Evolutionary conservation across 164 flowering plant species (phyloP).

Genomic region (Liquidambar formosana): DNA sequence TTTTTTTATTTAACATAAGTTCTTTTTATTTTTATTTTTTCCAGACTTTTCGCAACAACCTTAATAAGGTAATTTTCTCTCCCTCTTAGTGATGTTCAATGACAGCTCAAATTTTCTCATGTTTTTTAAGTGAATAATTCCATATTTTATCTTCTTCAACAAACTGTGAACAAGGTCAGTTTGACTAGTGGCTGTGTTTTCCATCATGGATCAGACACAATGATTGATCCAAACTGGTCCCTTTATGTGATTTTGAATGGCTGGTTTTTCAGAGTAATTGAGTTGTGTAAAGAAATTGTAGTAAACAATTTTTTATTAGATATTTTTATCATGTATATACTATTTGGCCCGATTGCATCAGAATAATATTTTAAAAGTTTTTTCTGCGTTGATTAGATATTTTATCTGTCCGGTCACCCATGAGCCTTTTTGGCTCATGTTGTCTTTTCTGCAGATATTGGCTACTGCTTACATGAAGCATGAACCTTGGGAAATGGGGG

Average conservation of each 20-base stretch:
- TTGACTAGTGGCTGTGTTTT: not conserved
- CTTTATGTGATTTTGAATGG: not conserved
- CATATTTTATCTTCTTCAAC: not conserved
- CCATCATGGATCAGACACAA: not conserved
- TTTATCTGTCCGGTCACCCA: no score
- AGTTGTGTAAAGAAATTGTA: no score
- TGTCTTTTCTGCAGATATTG: constrained; percentile 59
- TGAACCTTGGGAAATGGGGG: constrained; percentile 99
- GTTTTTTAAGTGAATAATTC: not conserved
- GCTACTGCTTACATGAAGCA: constrained; percentile 83
- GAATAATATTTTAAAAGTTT: no score
- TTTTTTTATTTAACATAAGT: constrained; percentile 2
- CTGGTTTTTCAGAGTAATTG: no score
- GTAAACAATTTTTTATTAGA: not conserved
- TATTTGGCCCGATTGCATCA: no score
- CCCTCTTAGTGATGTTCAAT: not conserved
- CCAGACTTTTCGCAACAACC: constrained; percentile 96
- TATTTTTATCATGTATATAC: not conserved
- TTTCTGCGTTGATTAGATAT: no score
- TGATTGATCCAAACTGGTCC: not conserved
- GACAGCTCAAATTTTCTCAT: not conserved
- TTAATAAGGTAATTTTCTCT: constrained; percentile 73
- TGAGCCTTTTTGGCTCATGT: no score
- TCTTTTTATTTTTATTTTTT: constrained; percentile 12
- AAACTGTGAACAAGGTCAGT: not conserved